Evolutionary conservation across 2,329 filamentous ascomycete species (phyloP), one percentile per base, ranked within the genome.

Genomic region (Gremmenia infestans): DNA sequence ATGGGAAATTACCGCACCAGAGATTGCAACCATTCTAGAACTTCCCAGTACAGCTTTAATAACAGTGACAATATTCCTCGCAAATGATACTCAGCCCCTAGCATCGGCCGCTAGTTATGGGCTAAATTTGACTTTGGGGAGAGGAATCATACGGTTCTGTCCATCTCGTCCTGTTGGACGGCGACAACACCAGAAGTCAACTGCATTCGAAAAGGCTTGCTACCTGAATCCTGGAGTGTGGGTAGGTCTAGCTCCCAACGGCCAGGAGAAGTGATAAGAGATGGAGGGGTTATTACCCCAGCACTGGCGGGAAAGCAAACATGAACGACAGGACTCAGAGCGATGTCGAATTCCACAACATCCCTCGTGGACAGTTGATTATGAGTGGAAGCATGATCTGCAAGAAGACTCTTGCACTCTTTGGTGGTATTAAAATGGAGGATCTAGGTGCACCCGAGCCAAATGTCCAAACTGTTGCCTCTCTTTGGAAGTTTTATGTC

Each of bases 71-170:
- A 32, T 17, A 17, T 17, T n/a, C 37, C 17, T 40, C 37, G 14
- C 15, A n/a, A 40, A 40, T 17, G 8, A 8, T 15, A 15, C 37
- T 15, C 37, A 17, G 15, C 37, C 7, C 5, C 37, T n/a, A 17
- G n/a, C 15, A 17, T 40, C 15, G 14, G 28, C 8, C 19, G 46
- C 8, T 53, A 59, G 17, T 25, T 59, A 9, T 59, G 36, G 25
- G 58, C 55, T 6, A 47, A 28, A 15, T 53, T 60, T 40, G 28
- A 48, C 8, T 56, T 60, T 22, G 58, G 35, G 36, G 25, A 14
- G 48, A 48, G 55, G 55, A 14, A 45, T 55, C 9, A 55, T 60
- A 23, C 52, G 58, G 22, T 58, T 58, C 39, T 49, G 49, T 28
- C 56, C 56, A 5, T 32, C 23, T 37, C 40, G 35, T 25, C 28